These are phyloP conservation scores for Sporothrix euskadiensis DNA, from an alignment of 2,329 filamentous ascomycete genomes.

Conservation along the genomic window DNA sequence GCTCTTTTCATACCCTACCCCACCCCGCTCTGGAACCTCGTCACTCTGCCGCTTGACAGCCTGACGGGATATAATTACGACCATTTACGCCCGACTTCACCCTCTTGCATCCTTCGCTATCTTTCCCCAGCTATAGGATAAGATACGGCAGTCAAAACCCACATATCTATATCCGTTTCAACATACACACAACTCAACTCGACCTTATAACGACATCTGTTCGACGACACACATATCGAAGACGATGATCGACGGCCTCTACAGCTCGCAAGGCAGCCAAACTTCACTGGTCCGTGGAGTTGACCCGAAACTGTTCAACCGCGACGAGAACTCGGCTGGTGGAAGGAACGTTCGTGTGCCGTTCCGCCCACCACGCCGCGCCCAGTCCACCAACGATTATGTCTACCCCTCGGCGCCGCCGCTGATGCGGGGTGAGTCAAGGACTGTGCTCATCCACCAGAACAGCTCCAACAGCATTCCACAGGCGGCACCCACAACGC, in stretches of 20 bases:
- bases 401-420: conserved; percentile 38
- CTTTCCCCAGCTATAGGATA: background rate
- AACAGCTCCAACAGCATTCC: conserved; percentile 3
- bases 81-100: background rate
- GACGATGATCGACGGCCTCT: conserved; percentile 42
- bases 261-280: conserved; percentile 32
- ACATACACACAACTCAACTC: background rate
- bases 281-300: conserved; percentile 30
- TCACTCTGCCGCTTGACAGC: background rate
- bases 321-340: conserved; percentile 47
- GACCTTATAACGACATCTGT: background rate
- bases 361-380: conserved; percentile 47
- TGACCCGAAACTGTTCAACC: conserved; percentile 38
- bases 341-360: conserved; percentile 41
- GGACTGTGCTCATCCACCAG: conserved; percentile 28
- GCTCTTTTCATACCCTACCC: conserved; percentile 1
- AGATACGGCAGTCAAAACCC: background rate
- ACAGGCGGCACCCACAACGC: background rate
- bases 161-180: background rate
- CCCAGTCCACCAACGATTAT: conserved; percentile 52
- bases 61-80: background rate
- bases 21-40: conserved; percentile 14
- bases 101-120: background rate
- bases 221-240: background rate
- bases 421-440: conserved; percentile 27